A percentile compares a stretch with the other conserved stretches of the same genome.
Conservation (phyloP, 163 green algal genomes). For the Trebouxia gelatinosa region DNA sequence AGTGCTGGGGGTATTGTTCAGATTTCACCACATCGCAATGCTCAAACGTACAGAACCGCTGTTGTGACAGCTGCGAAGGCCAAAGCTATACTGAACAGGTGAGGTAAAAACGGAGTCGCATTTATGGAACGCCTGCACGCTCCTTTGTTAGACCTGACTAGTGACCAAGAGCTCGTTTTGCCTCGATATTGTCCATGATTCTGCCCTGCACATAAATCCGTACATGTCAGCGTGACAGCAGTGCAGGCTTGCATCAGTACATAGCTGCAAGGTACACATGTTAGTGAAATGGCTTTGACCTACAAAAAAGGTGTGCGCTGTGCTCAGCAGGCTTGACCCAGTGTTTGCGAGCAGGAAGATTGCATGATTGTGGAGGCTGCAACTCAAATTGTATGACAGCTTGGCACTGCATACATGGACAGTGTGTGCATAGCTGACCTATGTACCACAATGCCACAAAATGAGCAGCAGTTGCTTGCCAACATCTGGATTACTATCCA, state of each 20-base stretch:
- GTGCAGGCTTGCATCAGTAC: background rate
- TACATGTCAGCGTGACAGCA: too few relatives aligned
- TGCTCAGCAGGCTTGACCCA: background rate
- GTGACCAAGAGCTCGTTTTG: background rate
- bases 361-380: background rate
- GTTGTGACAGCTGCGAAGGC: too few relatives aligned
- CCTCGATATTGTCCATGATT: constrained; percentile 29
- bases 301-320: background rate
- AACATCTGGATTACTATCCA: background rate
- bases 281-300: background rate
- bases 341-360: background rate
- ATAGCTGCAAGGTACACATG: too few relatives aligned
- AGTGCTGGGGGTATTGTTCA: too few relatives aligned
- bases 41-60: too few relatives aligned
- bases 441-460: background rate
- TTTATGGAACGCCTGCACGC: background rate
- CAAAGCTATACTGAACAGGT: too few relatives aligned
- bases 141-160: background rate
- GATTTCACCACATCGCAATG: too few relatives aligned
- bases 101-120: too few relatives aligned
- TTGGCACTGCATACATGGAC: background rate
- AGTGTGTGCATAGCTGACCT: background rate
- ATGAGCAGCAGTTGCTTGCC: background rate
- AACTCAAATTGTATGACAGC: background rate
- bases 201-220: constrained; percentile 17